A percentile compares a stretch with the other conserved stretches of the same genome.
phyloP scores from a whole-genome alignment of 2,329 filamentous ascomycete genomes.

The Torrubiella hemipterigena region DNA sequence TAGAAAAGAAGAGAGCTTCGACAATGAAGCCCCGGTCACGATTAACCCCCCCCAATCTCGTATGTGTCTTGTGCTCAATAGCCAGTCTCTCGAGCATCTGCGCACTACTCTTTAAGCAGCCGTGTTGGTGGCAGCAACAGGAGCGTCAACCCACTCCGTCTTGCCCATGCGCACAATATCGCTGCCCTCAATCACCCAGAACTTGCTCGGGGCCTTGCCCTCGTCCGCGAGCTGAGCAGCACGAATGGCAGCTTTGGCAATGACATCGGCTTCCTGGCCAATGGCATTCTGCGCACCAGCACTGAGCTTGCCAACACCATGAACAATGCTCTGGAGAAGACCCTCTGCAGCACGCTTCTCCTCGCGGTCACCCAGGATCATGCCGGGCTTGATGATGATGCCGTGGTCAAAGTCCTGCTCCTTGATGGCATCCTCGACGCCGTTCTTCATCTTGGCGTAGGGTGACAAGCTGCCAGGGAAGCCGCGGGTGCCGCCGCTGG shows the following conservation, averaged over 20 bases:
- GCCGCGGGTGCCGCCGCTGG: constrained; percentile 36
- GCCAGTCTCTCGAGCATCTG: no score
- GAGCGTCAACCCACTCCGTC: constrained; percentile 46
- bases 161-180: constrained; percentile 60
- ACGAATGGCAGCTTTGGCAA: constrained; percentile 54
- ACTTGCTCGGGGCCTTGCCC: constrained; percentile 47
- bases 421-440: constrained; percentile 69
- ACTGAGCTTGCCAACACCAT: constrained; percentile 40
- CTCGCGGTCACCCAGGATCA: constrained; percentile 62
- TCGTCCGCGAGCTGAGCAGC: constrained; percentile 46
- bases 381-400: constrained; percentile 61
- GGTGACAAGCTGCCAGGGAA: constrained; percentile 29
- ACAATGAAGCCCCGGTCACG: no score
- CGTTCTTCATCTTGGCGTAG: constrained; percentile 65
- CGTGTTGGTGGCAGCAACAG: no score
- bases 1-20: no score
- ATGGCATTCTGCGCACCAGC: constrained; percentile 48
- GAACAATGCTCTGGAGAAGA: constrained; percentile 41
- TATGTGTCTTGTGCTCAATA: no score
- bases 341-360: constrained; percentile 47
- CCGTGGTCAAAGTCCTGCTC: constrained; percentile 64
- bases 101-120: no score
- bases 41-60: no score
- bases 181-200: constrained; percentile 44
- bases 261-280: constrained; percentile 63